Percentiles rank a stretch among this genome's conserved stretches.
Evolutionary conservation across 148 eudicot species (phyloP).

Genomic region (Diospyros lotus): DNA sequence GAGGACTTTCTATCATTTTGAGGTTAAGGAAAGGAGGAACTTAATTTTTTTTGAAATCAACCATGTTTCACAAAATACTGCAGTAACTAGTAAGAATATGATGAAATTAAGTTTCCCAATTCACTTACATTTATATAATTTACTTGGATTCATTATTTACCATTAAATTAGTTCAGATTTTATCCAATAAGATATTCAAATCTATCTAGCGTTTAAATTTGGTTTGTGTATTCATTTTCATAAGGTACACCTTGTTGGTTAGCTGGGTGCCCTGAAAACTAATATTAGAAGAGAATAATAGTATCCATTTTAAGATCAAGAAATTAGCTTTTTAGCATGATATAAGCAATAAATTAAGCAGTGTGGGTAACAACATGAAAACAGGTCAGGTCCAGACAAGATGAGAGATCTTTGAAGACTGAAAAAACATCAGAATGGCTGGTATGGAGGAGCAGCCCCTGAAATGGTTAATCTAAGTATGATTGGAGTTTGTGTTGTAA

Average conservation of each 20-base stretch:
- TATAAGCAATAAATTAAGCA: neutral
- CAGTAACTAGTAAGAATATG: too few species aligned
- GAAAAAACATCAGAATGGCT: neutral
- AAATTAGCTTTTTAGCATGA: neutral
- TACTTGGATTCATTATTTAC: too few species aligned
- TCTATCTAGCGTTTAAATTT: too few species aligned
- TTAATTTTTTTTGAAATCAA: neutral
- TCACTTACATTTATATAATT: too few species aligned
- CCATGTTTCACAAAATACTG: too few species aligned
- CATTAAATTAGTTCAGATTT: too few species aligned
- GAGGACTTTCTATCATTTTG: neutral
- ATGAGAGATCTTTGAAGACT: neutral
- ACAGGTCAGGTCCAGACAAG: neutral
- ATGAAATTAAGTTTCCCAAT: too few species aligned
- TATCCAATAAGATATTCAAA: too few species aligned
- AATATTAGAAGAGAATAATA: neutral
- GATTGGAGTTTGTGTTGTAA: neutral
- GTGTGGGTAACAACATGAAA: neutral
- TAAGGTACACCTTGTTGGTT: neutral
- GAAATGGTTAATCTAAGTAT: constrained; percentile 2
- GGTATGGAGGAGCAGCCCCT: neutral
- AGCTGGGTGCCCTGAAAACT: too few species aligned
- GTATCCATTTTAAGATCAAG: neutral
- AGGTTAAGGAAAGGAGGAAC: neutral
- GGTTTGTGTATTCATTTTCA: neutral